phyloP scores from a whole-genome alignment of 306 rosid genomes.

The Cercis canadensis region DNA sequence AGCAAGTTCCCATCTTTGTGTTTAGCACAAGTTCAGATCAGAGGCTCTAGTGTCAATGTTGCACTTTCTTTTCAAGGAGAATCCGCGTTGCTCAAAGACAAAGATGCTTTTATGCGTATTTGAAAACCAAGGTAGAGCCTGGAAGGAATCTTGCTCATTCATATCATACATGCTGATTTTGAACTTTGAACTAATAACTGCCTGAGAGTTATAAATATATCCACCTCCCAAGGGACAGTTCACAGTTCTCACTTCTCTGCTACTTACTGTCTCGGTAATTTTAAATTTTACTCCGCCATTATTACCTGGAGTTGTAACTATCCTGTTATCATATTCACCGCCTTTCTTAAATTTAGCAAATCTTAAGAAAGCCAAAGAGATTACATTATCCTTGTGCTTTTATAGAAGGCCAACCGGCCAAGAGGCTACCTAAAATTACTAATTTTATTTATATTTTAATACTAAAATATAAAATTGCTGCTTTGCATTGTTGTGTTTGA shows the following conservation, averaged over 20 bases:
- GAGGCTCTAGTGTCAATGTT: not conserved
- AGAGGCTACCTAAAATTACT: too few relatives aligned
- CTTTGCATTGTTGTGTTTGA: not conserved
- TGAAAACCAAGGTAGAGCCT: slow-evolving; percentile 42
- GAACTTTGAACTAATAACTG: slow-evolving; percentile 17
- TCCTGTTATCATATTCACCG: not conserved
- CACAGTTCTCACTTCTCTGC: too few relatives aligned
- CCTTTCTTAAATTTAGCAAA: slow-evolving; percentile 8
- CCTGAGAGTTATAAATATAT: slow-evolving; percentile 29
- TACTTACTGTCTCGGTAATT: not conserved
- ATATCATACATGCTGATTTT: slow-evolving; percentile 22
- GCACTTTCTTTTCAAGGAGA: slow-evolving; percentile 21
- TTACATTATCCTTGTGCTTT: not conserved
- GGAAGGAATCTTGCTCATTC: slow-evolving; percentile 42
- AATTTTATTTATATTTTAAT: too few relatives aligned
- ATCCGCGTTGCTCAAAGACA: slow-evolving; percentile 36
- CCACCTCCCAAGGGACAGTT: slow-evolving; percentile 34
- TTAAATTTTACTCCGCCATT: not conserved
- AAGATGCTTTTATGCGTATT: slow-evolving; percentile 38
- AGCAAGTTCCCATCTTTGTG: slow-evolving; percentile 38
- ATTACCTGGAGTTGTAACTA: too few relatives aligned
- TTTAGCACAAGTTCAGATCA: slow-evolving; percentile 32
- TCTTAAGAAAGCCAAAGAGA: slow-evolving; percentile 33
- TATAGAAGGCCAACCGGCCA: slow-evolving; percentile 5
- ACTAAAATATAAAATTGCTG: too few relatives aligned